Percentiles rank a stretch among this genome's conserved stretches.
These are phyloP conservation scores for Cordyceps pruinosa DNA, from an alignment of 2,329 filamentous ascomycete species.

Conservation along the genomic window DNA sequence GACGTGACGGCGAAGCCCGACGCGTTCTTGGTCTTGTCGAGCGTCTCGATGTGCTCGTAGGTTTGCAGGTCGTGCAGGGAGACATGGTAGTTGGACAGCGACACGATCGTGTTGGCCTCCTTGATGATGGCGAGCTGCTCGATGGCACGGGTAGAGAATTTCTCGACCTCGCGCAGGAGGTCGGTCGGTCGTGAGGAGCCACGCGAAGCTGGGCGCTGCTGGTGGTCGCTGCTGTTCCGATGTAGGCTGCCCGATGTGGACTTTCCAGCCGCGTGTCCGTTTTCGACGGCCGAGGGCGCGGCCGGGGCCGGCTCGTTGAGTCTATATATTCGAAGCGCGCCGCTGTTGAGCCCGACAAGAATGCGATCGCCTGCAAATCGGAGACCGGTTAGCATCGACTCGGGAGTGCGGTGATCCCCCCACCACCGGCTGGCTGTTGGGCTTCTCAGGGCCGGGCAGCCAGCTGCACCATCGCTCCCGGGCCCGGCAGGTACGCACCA, in stretches of 20 bases:
- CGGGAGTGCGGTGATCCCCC: background rate
- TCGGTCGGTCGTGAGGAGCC: slow-evolving; percentile 58
- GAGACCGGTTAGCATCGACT: slow-evolving; percentile 6
- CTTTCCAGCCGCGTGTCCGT: slow-evolving; percentile 19
- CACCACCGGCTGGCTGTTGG: too few species aligned
- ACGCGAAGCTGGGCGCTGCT: slow-evolving; percentile 23
- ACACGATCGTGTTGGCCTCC: slow-evolving; percentile 85
- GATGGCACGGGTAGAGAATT: slow-evolving; percentile 82
- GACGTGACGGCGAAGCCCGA: slow-evolving; percentile 88
- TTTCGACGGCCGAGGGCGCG: slow-evolving; percentile 21
- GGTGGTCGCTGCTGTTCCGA: slow-evolving; percentile 18
- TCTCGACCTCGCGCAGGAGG: slow-evolving; percentile 84
- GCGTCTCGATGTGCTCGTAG: slow-evolving; percentile 71
- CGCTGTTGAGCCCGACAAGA: slow-evolving; percentile 85
- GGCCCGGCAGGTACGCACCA: slow-evolving; percentile 43
- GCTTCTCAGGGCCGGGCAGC: background rate
- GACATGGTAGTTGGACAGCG: slow-evolving; percentile 82
- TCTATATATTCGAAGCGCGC: slow-evolving; percentile 82
- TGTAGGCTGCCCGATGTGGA: slow-evolving; percentile 23
- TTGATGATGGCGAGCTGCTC: slow-evolving; percentile 95
- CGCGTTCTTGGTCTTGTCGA: slow-evolving; percentile 80
- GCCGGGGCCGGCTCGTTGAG: slow-evolving; percentile 58
- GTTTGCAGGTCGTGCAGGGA: slow-evolving; percentile 84
- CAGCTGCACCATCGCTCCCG: background rate
- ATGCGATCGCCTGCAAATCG: slow-evolving; percentile 66